phyloP scores from a whole-genome alignment of 768 basidiomycete genomes.

The Lactarius evosmus region DNA sequence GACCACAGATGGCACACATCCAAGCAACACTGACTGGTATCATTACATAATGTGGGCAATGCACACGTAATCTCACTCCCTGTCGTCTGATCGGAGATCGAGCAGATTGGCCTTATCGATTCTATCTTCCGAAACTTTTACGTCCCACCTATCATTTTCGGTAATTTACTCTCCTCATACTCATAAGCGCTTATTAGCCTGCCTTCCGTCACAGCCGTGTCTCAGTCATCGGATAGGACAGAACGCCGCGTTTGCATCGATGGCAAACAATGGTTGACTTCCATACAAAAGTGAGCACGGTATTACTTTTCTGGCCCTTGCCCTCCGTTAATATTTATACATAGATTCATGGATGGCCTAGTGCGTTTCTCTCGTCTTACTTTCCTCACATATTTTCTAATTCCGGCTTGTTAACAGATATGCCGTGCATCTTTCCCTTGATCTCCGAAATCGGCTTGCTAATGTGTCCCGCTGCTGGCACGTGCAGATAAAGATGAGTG shows the following conservation, averaged over 20 bases:
- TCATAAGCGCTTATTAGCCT: neutral
- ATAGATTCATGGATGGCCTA: constrained; percentile 53
- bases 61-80: too few relatives aligned
- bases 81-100: too few relatives aligned
- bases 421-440: neutral
- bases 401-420: constrained; percentile 7
- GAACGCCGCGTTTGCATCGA: too few relatives aligned
- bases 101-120: constrained; percentile 58
- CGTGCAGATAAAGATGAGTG: too few relatives aligned
- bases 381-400: neutral
- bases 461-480: too few relatives aligned
- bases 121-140: constrained; percentile 62
- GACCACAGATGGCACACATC: too few relatives aligned
- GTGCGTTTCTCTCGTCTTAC: constrained; percentile 39
- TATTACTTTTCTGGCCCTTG: constrained; percentile 1
- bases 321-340: neutral
- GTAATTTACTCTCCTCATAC: constrained; percentile 40
- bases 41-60: too few relatives aligned
- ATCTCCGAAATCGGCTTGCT: constrained; percentile 20
- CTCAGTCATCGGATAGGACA: constrained; percentile 39
- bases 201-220: constrained; percentile 44
- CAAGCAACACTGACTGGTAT: too few relatives aligned
- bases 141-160: constrained; percentile 64
- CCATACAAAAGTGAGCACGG: constrained; percentile 49
- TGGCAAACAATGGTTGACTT: constrained; percentile 68